phyloP scores from a whole-genome alignment of 2,329 filamentous ascomycete species.

The Scortechinia acanthostroma region DNA sequence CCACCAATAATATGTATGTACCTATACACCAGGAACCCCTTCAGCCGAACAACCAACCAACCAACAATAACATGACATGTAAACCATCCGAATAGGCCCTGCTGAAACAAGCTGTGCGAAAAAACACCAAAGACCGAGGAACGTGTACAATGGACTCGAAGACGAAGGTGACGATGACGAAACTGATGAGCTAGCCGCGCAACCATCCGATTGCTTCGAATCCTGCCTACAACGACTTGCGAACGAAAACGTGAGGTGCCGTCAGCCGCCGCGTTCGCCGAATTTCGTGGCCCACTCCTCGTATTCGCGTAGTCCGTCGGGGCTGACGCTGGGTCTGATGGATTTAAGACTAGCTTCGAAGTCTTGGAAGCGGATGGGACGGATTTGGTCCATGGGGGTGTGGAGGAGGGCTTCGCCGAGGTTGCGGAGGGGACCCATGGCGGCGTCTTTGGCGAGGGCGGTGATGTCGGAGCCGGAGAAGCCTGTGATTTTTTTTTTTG shows the following conservation, averaged over 20 bases:
- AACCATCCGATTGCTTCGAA: too few relatives aligned
- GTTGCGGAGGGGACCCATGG: slow-evolving; percentile 89
- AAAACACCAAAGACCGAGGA: too few relatives aligned
- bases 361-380: slow-evolving; percentile 75
- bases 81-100: too few relatives aligned
- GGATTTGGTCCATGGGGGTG: slow-evolving; percentile 90
- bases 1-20: too few relatives aligned
- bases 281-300: slow-evolving; percentile 92
- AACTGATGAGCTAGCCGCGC: too few relatives aligned
- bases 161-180: too few relatives aligned
- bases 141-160: too few relatives aligned
- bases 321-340: slow-evolving; percentile 85
- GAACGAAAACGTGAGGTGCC: background rate
- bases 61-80: too few relatives aligned
- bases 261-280: slow-evolving; percentile 80
- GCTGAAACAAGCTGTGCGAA: too few relatives aligned
- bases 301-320: slow-evolving; percentile 76
- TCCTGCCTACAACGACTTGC: too few relatives aligned
- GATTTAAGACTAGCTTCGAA: slow-evolving; percentile 77
- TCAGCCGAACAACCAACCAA: too few relatives aligned
- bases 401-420: slow-evolving; percentile 82
- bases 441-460: slow-evolving; percentile 90
- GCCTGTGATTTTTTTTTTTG: slow-evolving; percentile 38
- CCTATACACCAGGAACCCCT: too few relatives aligned
- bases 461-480: slow-evolving; percentile 97